A percentile compares a stretch with the other conserved stretches of the same genome.
These are phyloP conservation scores for Fusarium irregulare DNA, from an alignment of 2,329 filamentous ascomycete genomes.

Conservation along the genomic window DNA sequence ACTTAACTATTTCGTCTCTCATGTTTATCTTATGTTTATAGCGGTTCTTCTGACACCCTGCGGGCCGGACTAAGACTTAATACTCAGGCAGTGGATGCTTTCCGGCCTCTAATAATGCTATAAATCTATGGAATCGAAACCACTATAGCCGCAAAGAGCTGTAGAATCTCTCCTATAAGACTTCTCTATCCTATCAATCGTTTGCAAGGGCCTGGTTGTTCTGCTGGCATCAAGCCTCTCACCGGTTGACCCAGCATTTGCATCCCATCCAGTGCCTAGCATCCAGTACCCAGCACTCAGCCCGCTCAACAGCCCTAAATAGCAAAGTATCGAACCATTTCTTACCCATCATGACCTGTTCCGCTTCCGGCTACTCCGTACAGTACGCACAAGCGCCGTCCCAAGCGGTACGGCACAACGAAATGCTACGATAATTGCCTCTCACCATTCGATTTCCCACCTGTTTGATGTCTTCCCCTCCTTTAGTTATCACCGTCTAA, in stretches of 20 bases:
- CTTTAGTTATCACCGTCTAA: not conserved
- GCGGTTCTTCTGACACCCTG: too few species aligned
- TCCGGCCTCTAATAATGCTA: not conserved
- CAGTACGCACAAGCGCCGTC: constrained; percentile 28
- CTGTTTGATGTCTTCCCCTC: not conserved
- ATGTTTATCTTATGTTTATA: too few species aligned
- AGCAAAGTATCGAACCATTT: constrained; percentile 36
- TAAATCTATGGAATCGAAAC: not conserved
- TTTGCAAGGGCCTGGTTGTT: not conserved
- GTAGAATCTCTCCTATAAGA: not conserved
- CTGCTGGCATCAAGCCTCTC: not conserved
- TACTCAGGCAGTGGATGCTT: not conserved
- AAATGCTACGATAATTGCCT: constrained; percentile 24
- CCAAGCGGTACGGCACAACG: not conserved
- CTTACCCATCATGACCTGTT: constrained; percentile 35
- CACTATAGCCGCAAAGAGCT: not conserved
- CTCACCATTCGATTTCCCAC: constrained; percentile 23
- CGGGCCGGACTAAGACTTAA: not conserved
- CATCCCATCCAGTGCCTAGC: not conserved
- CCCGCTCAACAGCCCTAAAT: constrained; percentile 22
- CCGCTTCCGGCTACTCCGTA: constrained; percentile 29
- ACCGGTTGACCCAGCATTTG: constrained; percentile 10
- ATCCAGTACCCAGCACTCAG: not conserved
- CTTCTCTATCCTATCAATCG: not conserved
- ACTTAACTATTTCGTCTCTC: too few species aligned